Percentiles rank a stretch among this genome's conserved stretches.
Conservation (phyloP, 2,329 filamentous ascomycete species). For the Fusarium clavum region DNA sequence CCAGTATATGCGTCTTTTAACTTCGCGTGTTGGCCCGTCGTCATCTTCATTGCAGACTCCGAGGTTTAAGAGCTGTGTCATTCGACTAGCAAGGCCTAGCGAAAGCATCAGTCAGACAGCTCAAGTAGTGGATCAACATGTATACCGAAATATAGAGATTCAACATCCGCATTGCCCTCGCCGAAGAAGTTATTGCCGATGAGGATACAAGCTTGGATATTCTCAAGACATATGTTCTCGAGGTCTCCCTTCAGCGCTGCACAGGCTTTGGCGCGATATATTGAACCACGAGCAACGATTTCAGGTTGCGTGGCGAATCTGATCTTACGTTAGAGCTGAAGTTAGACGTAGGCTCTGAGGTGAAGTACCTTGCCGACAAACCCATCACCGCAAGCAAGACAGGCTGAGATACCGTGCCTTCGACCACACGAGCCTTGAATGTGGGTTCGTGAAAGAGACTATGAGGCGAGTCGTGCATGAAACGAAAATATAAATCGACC, state of each 20-base stretch:
- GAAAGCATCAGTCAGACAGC: rapidly evolving
- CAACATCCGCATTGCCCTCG: slow-evolving; percentile 47
- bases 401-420: slow-evolving; percentile 16
- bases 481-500: slow-evolving; percentile 39
- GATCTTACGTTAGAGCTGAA: background rate
- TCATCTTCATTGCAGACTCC: slow-evolving; percentile 33
- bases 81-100: slow-evolving; percentile 48
- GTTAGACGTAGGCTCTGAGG: too few species aligned
- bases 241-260: slow-evolving; percentile 47
- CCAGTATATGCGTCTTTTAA: slow-evolving; percentile 51
- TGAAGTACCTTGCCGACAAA: slow-evolving; percentile 35
- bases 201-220: slow-evolving; percentile 50
- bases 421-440: slow-evolving; percentile 27
- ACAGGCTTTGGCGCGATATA: slow-evolving; percentile 33
- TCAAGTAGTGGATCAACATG: too few species aligned
- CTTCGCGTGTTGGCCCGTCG: slow-evolving; percentile 45
- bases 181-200: slow-evolving; percentile 49
- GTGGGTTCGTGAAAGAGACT: slow-evolving; percentile 39
- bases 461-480: slow-evolving; percentile 42
- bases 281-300: slow-evolving; percentile 26
- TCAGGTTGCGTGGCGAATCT: slow-evolving; percentile 30
- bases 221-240: slow-evolving; percentile 50
- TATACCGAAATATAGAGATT: slow-evolving; percentile 51
- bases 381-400: slow-evolving; percentile 41
- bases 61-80: slow-evolving; percentile 51